Conservation (phyloP, 208 protist species). For the Trypanosoma grayi region DNA sequence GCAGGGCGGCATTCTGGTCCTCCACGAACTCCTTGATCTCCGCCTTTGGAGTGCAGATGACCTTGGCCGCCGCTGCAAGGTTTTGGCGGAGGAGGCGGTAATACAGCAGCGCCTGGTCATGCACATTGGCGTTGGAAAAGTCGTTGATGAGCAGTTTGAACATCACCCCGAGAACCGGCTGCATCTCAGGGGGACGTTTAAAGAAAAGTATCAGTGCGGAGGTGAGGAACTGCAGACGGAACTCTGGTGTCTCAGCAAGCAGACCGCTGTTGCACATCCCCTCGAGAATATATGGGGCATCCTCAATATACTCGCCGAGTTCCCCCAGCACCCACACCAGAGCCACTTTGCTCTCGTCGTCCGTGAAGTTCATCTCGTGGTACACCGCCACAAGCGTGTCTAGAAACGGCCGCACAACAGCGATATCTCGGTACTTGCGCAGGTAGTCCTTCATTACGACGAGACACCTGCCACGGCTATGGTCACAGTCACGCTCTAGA, state of each 20-base stretch:
- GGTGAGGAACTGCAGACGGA: conserved; percentile 88
- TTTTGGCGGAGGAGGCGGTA: conserved; percentile 71
- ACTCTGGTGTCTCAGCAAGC: conserved; percentile 34
- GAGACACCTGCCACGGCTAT: conserved; percentile 57
- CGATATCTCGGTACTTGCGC: conserved; percentile 63
- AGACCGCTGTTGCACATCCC: conserved; percentile 45
- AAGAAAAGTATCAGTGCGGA: conserved; percentile 89
- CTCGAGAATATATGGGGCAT: conserved; percentile 93
- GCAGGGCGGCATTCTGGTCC: conserved; percentile 51
- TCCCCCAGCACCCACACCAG: conserved; percentile 91
- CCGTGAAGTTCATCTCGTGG: conserved; percentile 37
- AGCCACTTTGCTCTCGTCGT: conserved; percentile 58
- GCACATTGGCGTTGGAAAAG: conserved; percentile 82
- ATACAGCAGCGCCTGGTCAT: conserved; percentile 85
- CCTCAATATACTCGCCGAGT: conserved; percentile 84
- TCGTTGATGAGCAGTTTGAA: conserved; percentile 77
- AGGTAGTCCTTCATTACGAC: conserved; percentile 76
- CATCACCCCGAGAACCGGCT: conserved; percentile 77
- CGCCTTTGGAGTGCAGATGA: conserved; percentile 51
- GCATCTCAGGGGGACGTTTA: conserved; percentile 90
- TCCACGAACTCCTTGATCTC: conserved; percentile 59
- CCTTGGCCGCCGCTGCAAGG: conserved; percentile 36
- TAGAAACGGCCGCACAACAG: conserved; percentile 39
- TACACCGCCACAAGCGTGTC: conserved; percentile 40
- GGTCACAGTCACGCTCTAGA: conserved; percentile 48